Evolutionary conservation across 2,329 filamentous ascomycete species (phyloP).

Genomic region (Penicillium sp.): DNA sequence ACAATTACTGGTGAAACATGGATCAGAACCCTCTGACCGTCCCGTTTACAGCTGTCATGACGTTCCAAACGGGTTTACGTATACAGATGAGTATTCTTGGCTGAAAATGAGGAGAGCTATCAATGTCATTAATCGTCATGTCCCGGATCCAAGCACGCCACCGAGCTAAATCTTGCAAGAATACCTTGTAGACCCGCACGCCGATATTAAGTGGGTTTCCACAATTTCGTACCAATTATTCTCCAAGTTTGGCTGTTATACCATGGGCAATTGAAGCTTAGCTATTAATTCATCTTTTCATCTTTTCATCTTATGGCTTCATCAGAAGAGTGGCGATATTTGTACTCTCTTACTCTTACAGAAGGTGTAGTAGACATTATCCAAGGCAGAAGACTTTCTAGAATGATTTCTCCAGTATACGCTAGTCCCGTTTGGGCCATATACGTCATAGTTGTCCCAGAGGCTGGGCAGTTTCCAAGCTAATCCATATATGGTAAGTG

Average conservation of each 20-base stretch:
- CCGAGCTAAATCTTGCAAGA: constrained; percentile 2
- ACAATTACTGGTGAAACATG: background rate
- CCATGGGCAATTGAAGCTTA: background rate
- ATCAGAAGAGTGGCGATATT: background rate
- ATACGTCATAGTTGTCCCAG: background rate
- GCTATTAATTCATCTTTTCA: background rate
- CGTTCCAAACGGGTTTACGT: constrained; percentile 12
- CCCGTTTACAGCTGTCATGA: constrained; percentile 16
- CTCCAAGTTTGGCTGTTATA: background rate
- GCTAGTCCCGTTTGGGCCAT: background rate
- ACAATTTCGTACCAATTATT: background rate
- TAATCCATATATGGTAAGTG: background rate
- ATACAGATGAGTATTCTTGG: background rate
- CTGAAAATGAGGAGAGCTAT: background rate
- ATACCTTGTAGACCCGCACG: background rate
- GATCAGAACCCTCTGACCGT: background rate
- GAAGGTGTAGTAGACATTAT: background rate
- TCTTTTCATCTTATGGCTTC: background rate
- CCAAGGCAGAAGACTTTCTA: background rate
- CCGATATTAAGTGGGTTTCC: background rate
- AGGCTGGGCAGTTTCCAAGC: background rate
- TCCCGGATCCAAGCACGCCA: constrained; percentile 13
- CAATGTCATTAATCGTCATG: constrained; percentile 22
- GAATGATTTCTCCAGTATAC: background rate
- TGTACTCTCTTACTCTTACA: background rate